Conservation (phyloP, 2,329 filamentous ascomycete genomes). For the Chalaropsis thielavioides region DNA sequence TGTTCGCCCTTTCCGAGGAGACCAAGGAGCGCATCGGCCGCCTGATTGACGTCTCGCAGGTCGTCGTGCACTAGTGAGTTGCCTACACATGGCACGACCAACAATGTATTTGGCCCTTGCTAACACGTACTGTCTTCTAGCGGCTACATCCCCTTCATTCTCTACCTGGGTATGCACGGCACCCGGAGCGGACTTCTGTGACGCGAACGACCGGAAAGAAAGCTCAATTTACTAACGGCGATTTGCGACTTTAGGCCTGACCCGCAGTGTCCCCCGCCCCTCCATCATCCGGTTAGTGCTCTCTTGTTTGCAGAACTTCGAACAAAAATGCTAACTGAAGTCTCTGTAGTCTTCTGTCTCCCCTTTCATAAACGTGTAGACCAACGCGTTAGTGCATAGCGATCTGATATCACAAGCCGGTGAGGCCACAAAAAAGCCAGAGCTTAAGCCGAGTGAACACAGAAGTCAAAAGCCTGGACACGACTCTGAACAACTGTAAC, state of each 20-base stretch:
- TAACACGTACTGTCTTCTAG: slow-evolving; percentile 29
- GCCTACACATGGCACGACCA: not conserved
- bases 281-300: slow-evolving; percentile 43
- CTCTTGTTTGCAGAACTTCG: not conserved
- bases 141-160: slow-evolving; percentile 89
- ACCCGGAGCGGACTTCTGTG: slow-evolving; percentile 16
- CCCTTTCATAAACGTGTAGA: slow-evolving; percentile 39
- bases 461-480: not conserved
- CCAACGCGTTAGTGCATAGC: not conserved
- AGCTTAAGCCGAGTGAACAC: not conserved
- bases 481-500: not conserved
- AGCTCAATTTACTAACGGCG: slow-evolving; percentile 21
- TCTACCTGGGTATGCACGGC: slow-evolving; percentile 68
- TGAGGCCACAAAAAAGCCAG: not conserved
- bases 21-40: slow-evolving; percentile 98
- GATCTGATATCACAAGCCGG: not conserved
- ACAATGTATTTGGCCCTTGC: not conserved
- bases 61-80: slow-evolving; percentile 87
- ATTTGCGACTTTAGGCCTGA: slow-evolving; percentile 52
- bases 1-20: slow-evolving; percentile 76
- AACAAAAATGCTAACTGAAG: not conserved
- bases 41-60: slow-evolving; percentile 85
- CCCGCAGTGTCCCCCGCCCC: slow-evolving; percentile 81
- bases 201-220: not conserved
- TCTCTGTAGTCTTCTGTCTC: slow-evolving; percentile 42